Percentiles rank a stretch among this genome's conserved stretches.
These are phyloP conservation scores for Botrytis fabae DNA, from an alignment of 2,329 filamentous ascomycete genomes.

Conservation along the genomic window DNA sequence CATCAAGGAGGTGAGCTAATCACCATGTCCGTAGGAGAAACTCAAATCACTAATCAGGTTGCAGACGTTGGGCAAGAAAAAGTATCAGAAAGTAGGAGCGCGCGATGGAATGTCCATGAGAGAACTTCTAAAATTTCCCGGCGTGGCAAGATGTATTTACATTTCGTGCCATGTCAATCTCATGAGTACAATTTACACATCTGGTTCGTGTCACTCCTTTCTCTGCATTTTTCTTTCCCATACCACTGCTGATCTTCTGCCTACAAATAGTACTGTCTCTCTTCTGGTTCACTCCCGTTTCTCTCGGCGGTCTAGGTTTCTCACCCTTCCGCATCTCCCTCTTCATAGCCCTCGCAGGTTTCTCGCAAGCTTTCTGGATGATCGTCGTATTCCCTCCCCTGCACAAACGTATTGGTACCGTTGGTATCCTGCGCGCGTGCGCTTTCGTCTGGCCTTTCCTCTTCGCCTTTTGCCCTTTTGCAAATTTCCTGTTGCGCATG, in stretches of 20 bases:
- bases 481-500: constrained; percentile 56
- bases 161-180: constrained; percentile 67
- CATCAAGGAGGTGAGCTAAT: constrained; percentile 53
- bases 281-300: constrained; percentile 64
- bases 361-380: constrained; percentile 70
- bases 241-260: neutral
- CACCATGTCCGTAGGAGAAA: neutral
- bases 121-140: constrained; percentile 61
- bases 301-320: constrained; percentile 66
- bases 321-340: constrained; percentile 62
- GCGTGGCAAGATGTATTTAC: constrained; percentile 65
- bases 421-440: constrained; percentile 61
- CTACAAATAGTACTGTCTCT: constrained; percentile 55
- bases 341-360: constrained; percentile 64
- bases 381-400: constrained; percentile 68
- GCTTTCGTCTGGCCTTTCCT: constrained; percentile 64
- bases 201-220: constrained; percentile 40
- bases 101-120: constrained; percentile 46
- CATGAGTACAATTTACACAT: constrained; percentile 70
- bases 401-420: constrained; percentile 66
- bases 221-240: neutral
- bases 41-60: neutral
- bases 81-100: constrained; percentile 32
- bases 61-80: constrained; percentile 47
- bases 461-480: constrained; percentile 54